Evolutionary conservation across 2,329 filamentous ascomycete genomes (phyloP).

Genomic region (Verticillium klebahnii): DNA sequence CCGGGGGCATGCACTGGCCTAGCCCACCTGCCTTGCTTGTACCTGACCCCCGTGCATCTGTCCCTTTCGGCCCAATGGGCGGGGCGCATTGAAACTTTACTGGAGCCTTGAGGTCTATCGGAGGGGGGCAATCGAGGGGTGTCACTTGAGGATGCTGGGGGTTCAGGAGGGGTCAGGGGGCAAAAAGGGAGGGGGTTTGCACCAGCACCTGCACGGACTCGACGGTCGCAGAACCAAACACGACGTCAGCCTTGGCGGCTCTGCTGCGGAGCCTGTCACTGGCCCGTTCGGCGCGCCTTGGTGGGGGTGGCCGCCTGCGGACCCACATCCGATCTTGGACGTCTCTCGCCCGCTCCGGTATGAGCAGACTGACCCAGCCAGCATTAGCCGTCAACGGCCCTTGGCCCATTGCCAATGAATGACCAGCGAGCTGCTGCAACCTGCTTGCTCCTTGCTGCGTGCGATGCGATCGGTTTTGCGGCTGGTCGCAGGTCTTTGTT

Average conservation of each 20-base stretch:
- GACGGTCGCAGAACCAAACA: conserved; percentile 4
- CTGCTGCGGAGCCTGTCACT: conserved; percentile 4
- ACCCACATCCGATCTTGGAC: not conserved
- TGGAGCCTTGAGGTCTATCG: not conserved
- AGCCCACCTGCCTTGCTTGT: conserved; percentile 1
- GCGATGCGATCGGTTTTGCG: not conserved
- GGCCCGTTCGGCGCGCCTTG: not conserved
- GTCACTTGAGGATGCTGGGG: not conserved
- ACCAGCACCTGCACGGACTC: not conserved
- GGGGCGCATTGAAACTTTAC: not conserved
- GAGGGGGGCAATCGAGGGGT: not conserved
- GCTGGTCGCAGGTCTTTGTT: not conserved
- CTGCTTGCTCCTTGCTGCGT: not conserved
- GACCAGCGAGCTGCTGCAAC: not conserved
- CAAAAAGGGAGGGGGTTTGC: not conserved
- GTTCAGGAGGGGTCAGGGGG: conserved; percentile 1
- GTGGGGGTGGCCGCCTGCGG: conserved; percentile 1
- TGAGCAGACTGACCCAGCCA: not conserved
- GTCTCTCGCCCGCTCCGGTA: not conserved
- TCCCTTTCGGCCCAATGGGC: not conserved
- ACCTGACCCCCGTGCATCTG: not conserved
- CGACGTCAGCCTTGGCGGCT: conserved; percentile 14
- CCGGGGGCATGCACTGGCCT: not conserved
- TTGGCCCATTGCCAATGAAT: not conserved
- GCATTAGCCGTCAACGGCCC: not conserved